Conservation (phyloP, 73 alveolate genomes). For the Paramecium caudatum region DNA sequence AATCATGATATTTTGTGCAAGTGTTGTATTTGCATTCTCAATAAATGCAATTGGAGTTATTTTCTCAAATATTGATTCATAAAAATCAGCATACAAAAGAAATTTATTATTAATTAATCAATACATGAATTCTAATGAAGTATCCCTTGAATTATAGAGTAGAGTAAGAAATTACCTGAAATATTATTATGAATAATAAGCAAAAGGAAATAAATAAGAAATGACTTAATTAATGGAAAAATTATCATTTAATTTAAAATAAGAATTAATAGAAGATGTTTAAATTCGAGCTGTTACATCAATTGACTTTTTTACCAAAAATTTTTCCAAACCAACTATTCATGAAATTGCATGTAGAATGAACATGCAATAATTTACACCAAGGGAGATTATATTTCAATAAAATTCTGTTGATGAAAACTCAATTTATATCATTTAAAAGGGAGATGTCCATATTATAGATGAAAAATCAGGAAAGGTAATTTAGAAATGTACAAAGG, state of each 20-base stretch:
- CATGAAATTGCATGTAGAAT: neutral
- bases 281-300: neutral
- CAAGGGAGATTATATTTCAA: neutral
- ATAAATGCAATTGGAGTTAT: constrained; percentile 59
- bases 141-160: constrained; percentile 8
- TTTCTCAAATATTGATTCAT: neutral
- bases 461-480: neutral
- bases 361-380: neutral
- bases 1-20: constrained; percentile 16
- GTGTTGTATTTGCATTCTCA: constrained; percentile 62
- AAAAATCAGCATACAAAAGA: neutral
- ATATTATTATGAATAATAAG: neutral
- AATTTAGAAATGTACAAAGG: neutral
- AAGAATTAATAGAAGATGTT: constrained; percentile 32
- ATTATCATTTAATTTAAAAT: neutral
- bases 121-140: constrained; percentile 37
- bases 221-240: constrained; percentile 5
- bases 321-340: neutral
- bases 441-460: neutral
- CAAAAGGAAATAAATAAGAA: neutral
- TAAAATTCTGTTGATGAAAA: neutral
- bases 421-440: neutral
- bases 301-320: neutral
- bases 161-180: constrained; percentile 52
- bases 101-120: neutral